Evolutionary conservation across 2,329 filamentous ascomycete genomes (phyloP), one percentile per base, ranked within the genome.

Genomic region (Leptographium wingfieldii): DNA sequence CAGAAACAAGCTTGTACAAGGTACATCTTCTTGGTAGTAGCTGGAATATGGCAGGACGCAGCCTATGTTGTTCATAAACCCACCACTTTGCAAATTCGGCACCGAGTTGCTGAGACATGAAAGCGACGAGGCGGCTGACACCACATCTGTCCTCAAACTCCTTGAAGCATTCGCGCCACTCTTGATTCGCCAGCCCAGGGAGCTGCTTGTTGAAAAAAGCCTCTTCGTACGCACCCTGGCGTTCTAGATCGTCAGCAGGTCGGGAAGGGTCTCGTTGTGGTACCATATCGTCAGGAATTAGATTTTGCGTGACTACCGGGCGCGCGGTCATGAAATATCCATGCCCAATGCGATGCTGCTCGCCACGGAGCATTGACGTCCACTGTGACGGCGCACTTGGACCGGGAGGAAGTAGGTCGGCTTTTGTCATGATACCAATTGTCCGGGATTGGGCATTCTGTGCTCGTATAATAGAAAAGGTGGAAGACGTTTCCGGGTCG

Each of bases 401-500:
- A 0, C 77, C 77, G 0, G 72, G 68, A 0, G 83, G 79, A 0
- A 91, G 72, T 0, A 87, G 79, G 63, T 96, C 92, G 0, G 91
- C 90, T 67, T 95, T 96, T 0, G 91, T 96, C 19, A 96, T 77
- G 0, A 95, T 87, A 0, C 89, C 89, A 58, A 88, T 77, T 1
- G 85, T 88, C 1, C 86, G 77, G 3, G 75, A 63, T 2, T 80
- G 75, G 0, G 86, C 86, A 1, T 75, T 75, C 1, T 81, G 73
- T 51, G 78, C 70, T 35, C 81, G 72, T 64, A 92, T 82, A 3
- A 90, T 76, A 0, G 80, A 78, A 12, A 87, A 83, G 0, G 88
- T 87, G 0, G 80, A 85, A 0, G 87, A 92, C 16, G 86, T 92
- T 1, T 88, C 85, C 0, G 88, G 81, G 60, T 96, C 90, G 0